Conservation (phyloP, 208 protist genomes). For the Entamoeba dispar region DNA sequence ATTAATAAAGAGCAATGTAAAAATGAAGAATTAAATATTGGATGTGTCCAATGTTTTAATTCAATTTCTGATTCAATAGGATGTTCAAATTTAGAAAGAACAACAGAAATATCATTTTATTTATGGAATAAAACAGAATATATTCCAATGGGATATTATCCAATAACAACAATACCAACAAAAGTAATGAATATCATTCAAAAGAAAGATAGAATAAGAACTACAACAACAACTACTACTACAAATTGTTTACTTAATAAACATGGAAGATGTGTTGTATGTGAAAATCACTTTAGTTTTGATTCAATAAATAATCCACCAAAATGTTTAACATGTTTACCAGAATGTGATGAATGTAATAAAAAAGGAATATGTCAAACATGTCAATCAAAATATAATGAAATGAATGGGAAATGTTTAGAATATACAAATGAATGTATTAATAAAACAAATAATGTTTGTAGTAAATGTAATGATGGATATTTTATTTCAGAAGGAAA, state of each 20-base stretch:
- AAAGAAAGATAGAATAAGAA: too few relatives aligned
- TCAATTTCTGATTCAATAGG: background rate
- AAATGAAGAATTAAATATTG: background rate
- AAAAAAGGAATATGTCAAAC: background rate
- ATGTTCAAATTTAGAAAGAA: background rate
- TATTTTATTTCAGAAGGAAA: background rate
- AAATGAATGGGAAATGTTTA: background rate
- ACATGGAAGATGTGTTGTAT: background rate
- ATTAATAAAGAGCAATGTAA: too few relatives aligned
- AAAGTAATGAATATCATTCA: too few relatives aligned
- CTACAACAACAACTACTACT: too few relatives aligned
- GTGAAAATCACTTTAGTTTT: background rate
- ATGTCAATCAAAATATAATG: background rate
- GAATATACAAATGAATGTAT: background rate
- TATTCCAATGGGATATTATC: too few relatives aligned
- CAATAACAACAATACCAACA: too few relatives aligned
- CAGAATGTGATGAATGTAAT: background rate
- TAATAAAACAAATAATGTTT: background rate
- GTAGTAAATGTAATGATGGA: background rate
- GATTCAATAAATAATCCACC: background rate
- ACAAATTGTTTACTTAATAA: background rate
- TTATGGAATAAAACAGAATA: background rate
- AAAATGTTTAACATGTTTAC: background rate
- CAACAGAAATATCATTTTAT: background rate
- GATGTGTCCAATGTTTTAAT: background rate